These are phyloP conservation scores for Kalmusia sp. DNA, from an alignment of 2,329 filamentous ascomycete genomes.

Conservation along the genomic window DNA sequence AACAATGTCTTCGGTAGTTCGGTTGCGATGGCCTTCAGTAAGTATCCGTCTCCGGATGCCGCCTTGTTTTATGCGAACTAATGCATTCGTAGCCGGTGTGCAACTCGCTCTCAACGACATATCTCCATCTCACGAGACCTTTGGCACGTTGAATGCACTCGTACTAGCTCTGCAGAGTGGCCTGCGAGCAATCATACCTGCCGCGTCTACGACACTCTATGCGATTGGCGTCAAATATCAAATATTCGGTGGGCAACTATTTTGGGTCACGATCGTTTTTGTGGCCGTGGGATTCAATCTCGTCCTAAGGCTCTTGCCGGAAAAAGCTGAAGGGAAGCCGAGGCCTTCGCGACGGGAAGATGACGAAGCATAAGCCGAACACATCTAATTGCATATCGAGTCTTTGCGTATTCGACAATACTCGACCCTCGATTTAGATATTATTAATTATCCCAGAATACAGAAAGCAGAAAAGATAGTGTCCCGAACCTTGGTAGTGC, in stretches of 20 bases:
- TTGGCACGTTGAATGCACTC: constrained; percentile 76
- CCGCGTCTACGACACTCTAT: constrained; percentile 70
- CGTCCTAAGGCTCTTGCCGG: constrained; percentile 12
- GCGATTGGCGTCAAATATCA: constrained; percentile 70
- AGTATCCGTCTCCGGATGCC: constrained; percentile 12
- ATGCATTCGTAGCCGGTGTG: constrained; percentile 56
- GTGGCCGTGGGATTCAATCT: constrained; percentile 19
- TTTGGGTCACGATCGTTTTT: constrained; percentile 65
- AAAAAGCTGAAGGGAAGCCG: constrained; percentile 18
- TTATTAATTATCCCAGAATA: too few relatives aligned
- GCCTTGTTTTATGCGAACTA: background rate
- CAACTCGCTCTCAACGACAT: constrained; percentile 80
- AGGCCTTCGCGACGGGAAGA: background rate
- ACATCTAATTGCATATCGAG: too few relatives aligned
- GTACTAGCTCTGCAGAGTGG: constrained; percentile 68
- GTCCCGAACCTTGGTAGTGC: too few relatives aligned
- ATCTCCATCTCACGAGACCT: constrained; percentile 66
- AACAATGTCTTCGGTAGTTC: constrained; percentile 64
- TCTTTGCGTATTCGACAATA: too few relatives aligned
- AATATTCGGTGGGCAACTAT: constrained; percentile 68
- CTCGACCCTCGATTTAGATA: too few relatives aligned
- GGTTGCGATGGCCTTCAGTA: constrained; percentile 72
- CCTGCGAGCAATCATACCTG: constrained; percentile 71
- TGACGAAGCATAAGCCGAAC: background rate
- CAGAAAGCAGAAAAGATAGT: too few relatives aligned